Conservation (phyloP, 495 filamentous ascomycete genomes). For the Venustampulla echinocandica region DNA sequence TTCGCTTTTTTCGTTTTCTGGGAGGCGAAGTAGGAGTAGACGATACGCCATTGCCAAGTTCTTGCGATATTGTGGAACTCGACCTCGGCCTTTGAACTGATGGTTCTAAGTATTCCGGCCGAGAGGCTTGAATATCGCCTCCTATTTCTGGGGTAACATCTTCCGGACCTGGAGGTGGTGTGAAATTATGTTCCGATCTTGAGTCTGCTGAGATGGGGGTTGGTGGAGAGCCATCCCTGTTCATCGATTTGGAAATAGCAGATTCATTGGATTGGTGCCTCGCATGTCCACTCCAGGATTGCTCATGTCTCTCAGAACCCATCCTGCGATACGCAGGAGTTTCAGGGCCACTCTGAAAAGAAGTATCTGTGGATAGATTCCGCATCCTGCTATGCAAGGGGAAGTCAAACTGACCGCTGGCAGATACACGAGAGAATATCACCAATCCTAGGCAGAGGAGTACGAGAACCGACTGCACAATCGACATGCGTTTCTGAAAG, state of each 20-base stretch:
- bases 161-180: slow-evolving; percentile 14
- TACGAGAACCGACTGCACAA: slow-evolving; percentile 78
- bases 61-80: not conserved
- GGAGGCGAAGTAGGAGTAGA: not conserved
- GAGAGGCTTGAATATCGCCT: not conserved
- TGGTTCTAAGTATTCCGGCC: not conserved
- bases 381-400: slow-evolving; percentile 11
- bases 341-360: slow-evolving; percentile 14
- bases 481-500: slow-evolving; percentile 90
- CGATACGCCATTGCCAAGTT: not conserved
- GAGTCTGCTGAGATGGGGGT: slow-evolving; percentile 17
- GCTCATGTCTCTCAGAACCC: not conserved
- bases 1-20: slow-evolving; percentile 1
- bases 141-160: not conserved
- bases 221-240: slow-evolving; percentile 12
- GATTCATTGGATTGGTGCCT: slow-evolving; percentile 10
- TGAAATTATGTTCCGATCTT: slow-evolving; percentile 7
- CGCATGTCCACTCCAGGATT: slow-evolving; percentile 11
- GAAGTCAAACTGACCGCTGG: slow-evolving; percentile 16
- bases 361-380: not conserved
- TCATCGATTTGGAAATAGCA: not conserved
- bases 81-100: not conserved
- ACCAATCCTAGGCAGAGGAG: slow-evolving; percentile 81
- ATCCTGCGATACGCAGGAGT: slow-evolving; percentile 6
- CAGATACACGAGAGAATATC: slow-evolving; percentile 54